These are phyloP conservation scores for Edaphochlamys debaryana DNA, from an alignment of 139 green algal genomes.

Conservation along the genomic window DNA sequence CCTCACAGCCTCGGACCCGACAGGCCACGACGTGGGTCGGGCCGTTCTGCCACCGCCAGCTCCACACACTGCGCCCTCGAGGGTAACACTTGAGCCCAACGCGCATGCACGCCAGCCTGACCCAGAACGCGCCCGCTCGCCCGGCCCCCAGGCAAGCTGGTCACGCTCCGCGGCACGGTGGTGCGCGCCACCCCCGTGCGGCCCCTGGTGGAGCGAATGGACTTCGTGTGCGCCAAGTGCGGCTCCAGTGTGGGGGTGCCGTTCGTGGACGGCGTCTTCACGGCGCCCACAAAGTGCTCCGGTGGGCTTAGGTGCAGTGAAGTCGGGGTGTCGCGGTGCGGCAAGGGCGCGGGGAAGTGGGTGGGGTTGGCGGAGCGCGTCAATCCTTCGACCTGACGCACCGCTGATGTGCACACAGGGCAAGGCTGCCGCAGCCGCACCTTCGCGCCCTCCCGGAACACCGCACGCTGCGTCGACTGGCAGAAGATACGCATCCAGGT, in stretches of 20 bases:
- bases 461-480: constrained; percentile 78
- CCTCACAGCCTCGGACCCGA: too few species aligned
- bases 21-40: too few species aligned
- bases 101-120: too few species aligned
- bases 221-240: constrained; percentile 87
- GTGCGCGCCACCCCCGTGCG: constrained; percentile 71
- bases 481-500: constrained; percentile 80
- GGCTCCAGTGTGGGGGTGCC: constrained; percentile 4
- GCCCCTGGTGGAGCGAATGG: constrained; percentile 75
- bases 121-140: too few species aligned
- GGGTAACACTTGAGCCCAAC: neutral
- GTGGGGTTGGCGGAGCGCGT: too few species aligned
- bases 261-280: constrained; percentile 67
- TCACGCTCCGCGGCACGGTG: constrained; percentile 84
- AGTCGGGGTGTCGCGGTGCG: too few species aligned
- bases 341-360: too few species aligned
- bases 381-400: too few species aligned
- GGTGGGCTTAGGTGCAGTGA: constrained; percentile 29
- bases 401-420: too few species aligned
- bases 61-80: too few species aligned
- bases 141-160: constrained; percentile 80
- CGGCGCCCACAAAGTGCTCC: constrained; percentile 66
- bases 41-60: too few species aligned
- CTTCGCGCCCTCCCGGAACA: constrained; percentile 66
- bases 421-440: constrained; percentile 76